These are phyloP conservation scores for Pichia kluyveri DNA, from an alignment of 805 yeast species.

Conservation along the genomic window DNA sequence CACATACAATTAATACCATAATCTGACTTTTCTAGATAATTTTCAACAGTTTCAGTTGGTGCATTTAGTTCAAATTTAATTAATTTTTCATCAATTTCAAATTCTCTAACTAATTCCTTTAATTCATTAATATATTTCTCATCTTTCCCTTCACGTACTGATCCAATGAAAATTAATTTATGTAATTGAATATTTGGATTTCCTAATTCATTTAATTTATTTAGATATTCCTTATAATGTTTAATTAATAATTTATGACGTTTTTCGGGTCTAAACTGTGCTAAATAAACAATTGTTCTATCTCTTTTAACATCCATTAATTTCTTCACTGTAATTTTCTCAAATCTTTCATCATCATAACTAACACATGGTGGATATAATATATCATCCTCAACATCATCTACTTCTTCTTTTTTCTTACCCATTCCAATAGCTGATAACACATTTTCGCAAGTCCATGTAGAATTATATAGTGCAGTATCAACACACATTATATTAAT, in stretches of 20 bases:
- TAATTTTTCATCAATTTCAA: conserved; percentile 30
- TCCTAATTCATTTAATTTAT: neutral
- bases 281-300: conserved; percentile 50
- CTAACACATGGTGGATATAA: conserved; percentile 82
- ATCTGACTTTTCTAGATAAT: conserved; percentile 44
- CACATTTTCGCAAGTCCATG: conserved; percentile 87
- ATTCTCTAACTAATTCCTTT: conserved; percentile 32
- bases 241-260: conserved; percentile 65
- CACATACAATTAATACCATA: conserved; percentile 95
- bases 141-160: conserved; percentile 68
- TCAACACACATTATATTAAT: conserved; percentile 59
- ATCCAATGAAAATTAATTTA: conserved; percentile 68
- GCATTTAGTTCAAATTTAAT: conserved; percentile 50
- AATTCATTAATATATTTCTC: conserved; percentile 46
- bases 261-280: conserved; percentile 94
- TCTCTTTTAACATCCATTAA: conserved; percentile 22
- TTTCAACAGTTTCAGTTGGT: conserved; percentile 52
- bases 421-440: conserved; percentile 44
- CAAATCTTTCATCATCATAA: conserved; percentile 17
- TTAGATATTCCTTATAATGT: conserved; percentile 52
- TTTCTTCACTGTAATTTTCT: conserved; percentile 25
- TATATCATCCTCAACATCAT: conserved; percentile 29
- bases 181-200: conserved; percentile 28
- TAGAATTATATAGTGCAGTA: conserved; percentile 67
- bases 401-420: neutral